These are phyloP conservation scores for Pseudocercospora fuligena DNA, from an alignment of 2,329 filamentous ascomycete genomes.

Conservation along the genomic window DNA sequence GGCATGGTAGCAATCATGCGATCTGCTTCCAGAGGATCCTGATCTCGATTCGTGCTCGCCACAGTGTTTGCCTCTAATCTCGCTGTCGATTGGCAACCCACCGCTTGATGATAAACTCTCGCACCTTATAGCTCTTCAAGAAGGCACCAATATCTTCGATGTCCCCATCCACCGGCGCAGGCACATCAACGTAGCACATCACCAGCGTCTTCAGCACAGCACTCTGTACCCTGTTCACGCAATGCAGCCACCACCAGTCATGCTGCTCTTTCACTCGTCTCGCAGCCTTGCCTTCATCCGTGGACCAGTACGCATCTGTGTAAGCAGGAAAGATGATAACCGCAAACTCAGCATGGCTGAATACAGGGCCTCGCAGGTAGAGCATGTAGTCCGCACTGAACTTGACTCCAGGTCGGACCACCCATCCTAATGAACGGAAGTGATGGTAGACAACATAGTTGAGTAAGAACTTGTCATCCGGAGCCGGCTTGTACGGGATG, in stretches of 20 bases:
- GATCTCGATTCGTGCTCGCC: not conserved
- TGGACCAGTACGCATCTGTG: constrained; percentile 70
- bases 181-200: constrained; percentile 88
- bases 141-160: constrained; percentile 63
- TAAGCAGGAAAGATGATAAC: constrained; percentile 85
- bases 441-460: constrained; percentile 94
- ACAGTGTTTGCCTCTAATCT: constrained; percentile 47
- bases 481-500: constrained; percentile 63
- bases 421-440: constrained; percentile 94
- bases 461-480: constrained; percentile 80
- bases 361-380: constrained; percentile 90
- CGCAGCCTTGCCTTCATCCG: constrained; percentile 50
- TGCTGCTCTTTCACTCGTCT: constrained; percentile 52
- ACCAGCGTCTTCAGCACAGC: constrained; percentile 91
- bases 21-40: not conserved
- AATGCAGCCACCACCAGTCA: constrained; percentile 83
- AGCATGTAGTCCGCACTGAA: constrained; percentile 95
- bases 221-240: constrained; percentile 84
- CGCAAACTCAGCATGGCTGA: constrained; percentile 93
- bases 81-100: constrained; percentile 84
- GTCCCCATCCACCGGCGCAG: constrained; percentile 61
- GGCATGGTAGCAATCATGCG: not conserved
- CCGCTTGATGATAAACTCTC: constrained; percentile 79
- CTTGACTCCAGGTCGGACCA: constrained; percentile 88
- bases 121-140: constrained; percentile 72